Evolutionary conservation across 139 green algal species (phyloP), one percentile per base, ranked within the genome.

Genomic region (Tetratostichococcus sp.): DNA sequence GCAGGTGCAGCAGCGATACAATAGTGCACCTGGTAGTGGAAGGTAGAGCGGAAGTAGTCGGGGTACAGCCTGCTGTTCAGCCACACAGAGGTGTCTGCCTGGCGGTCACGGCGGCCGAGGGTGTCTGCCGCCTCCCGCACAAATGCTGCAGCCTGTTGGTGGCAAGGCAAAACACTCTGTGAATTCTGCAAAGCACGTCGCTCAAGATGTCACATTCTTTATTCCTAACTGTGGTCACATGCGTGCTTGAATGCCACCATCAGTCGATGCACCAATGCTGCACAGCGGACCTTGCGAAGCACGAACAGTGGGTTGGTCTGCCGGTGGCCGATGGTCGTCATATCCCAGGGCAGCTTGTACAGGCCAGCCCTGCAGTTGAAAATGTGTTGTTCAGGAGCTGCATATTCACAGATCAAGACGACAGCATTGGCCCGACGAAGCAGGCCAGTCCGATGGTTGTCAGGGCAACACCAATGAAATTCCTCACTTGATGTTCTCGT

Each of bases 281-380:
- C 34, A 25, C 21, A 33, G n/a, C n/a, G 11, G 8, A 50, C 39
- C 4, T 42, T 79, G 31, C 34, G 32, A 42, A 82, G 31, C 21
- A 94, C 75, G 59, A 83, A 91, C 1, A 92, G 69, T 1, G 92
- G 93, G 87, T 91, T 92, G 76, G 79, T 91, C 88, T 97, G 93
- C n/a, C 87, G 75, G 85, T 96, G 87, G 8, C 21, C 30, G 0
- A 70, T 62, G 1, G 83, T 88, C n/a, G 83, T 79, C 92, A 97
- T 97, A 81, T 97, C 93, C 82, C 87, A 97, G 1, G 93, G 93
- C 72, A 92, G 59, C 22, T 77, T 82, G 84, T 94, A 97, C 23
- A 73, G 23, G 1, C 77, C 82, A 65, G 72, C 32, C 68, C 72
- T 78, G 73, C 30, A 42, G 23, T n/a, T 11, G 19, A 67, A 74